Evolutionary conservation across 2,329 filamentous ascomycete species (phyloP), one percentile per base, ranked within the genome.

Genomic region (Graphiopsis chlorocephala): DNA sequence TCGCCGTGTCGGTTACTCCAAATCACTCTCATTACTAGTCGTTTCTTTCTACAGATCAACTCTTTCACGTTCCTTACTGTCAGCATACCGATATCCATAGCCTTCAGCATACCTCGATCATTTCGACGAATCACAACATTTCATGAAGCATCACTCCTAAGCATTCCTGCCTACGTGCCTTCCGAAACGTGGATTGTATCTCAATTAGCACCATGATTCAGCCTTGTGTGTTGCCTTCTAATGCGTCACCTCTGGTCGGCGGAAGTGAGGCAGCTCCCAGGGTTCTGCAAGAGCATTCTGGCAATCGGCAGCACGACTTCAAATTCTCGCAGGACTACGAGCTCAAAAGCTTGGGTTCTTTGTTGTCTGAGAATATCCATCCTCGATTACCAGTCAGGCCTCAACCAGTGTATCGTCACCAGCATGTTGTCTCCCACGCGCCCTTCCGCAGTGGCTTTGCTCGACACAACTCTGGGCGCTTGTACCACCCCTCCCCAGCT

Each of bases 241-340:
- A 81, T 66, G 77, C 76, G 66, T 77, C 78, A 68, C 70, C 76
- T 47, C 71, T 79, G 61, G 68, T 72, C 47, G 72, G 74, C 25
- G 66, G 56, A 53, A 66, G 55, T 65, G 67, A 57, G 65, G 68
- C 64, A 69, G 72, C 47, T 52, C 69, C 72, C 31, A 70, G 74
- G 65, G 74, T 78, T 10, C 70, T 81, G 26, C 79, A 79, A 62
- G 79, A 80, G 64, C 76, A 78, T 38, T 80, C 76, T 52, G 75
- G 72, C 59, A 81, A 81, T 65, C 74, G 77, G 64, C 75, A 78
- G 59, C 74, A 67, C 2, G 55, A 64, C 20, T 52, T 59, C 55
- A 64, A 53, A 28, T 53, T 59, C 53, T 29, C 53, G 12, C 62
- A 45, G 17, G 55, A 58, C 20, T 64, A 67, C 67, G 71, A 72